Conservation (phyloP, 306 rosid genomes). For the Abrus precatorius region DNA sequence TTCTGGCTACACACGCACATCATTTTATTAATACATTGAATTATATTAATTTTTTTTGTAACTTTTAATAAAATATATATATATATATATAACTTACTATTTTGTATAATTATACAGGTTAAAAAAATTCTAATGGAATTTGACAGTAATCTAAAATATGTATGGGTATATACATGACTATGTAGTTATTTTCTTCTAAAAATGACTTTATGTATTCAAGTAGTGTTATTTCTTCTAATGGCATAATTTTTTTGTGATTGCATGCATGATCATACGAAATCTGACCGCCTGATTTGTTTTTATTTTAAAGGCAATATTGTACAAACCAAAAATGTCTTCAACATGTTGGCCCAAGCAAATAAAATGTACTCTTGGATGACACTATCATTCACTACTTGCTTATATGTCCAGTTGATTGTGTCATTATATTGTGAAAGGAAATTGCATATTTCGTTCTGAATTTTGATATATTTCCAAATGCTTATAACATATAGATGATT, state of each 20-base stretch:
- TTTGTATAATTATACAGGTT: too few relatives aligned
- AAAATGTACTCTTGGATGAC: background rate
- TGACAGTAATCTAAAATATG: background rate
- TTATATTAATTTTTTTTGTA: too few relatives aligned
- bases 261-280: conserved; percentile 19
- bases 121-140: background rate
- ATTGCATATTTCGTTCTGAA: background rate
- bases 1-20: background rate
- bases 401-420: background rate
- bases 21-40: too few relatives aligned
- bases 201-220: background rate
- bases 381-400: conserved; percentile 1
- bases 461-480: conserved; percentile 8
- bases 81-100: too few relatives aligned
- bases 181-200: background rate
- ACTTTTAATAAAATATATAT: too few relatives aligned
- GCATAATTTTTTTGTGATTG: background rate
- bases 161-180: too few relatives aligned
- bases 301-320: background rate
- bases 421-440: conserved; percentile 15
- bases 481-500: background rate
- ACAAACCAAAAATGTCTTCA: background rate
- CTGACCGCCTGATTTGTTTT: background rate
- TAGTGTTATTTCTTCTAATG: background rate
- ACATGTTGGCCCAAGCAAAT: background rate